Base-by-base conservation (phyloP, 129 eudicot genomes). In the Gnaphalium uliginosum region DNA sequence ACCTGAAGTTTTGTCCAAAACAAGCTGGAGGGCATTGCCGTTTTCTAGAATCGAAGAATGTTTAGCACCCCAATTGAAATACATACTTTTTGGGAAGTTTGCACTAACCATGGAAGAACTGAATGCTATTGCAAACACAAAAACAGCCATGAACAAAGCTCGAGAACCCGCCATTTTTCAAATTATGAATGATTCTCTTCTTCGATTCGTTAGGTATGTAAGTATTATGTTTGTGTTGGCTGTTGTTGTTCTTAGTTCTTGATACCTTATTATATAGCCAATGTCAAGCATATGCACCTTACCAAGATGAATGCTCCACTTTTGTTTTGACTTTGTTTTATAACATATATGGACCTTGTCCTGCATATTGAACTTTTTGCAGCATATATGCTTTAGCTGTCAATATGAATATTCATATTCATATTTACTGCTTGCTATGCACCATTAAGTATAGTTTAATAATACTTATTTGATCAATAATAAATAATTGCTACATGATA, bases 1-100 rank as follows among this genome's bases (percentile, higher is more conserved):
- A 86, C 91, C 91, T 67, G 96, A 86, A 69, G 78, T 70, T 46
- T 66, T 75, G 79, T 86, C 91, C 64, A 89, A 62, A 68, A 86
- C 85, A 51, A 86, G 95, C 3, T 58, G 74, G 54, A 75, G 77
- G 21, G 84, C 86, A 24, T 89, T 85, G 0, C 91, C 87, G 19
- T 66, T 76, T 78, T 77, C 81, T 1, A 13, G 56, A 29, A 82
- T 74, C 6, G 72, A 64, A 56, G 95, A 77, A 84, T 84, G 82
- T 0, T 77, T 75, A 82, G 84, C 78, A 62, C 86, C 89, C 89
- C 89, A 85, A 39, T 78, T 77, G 84, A 84, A 68, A 56, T 78
- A 75, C 86, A 86, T 78, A 69, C 77, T 86, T 41, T 76, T 48
- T 17, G 54, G 2, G 19, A 83, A 69, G 5, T 69, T 79, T 22